Evolutionary conservation across 768 basidiomycete species (phyloP), one percentile per base, ranked within the genome.

Genomic region (Jaapia argillacea): DNA sequence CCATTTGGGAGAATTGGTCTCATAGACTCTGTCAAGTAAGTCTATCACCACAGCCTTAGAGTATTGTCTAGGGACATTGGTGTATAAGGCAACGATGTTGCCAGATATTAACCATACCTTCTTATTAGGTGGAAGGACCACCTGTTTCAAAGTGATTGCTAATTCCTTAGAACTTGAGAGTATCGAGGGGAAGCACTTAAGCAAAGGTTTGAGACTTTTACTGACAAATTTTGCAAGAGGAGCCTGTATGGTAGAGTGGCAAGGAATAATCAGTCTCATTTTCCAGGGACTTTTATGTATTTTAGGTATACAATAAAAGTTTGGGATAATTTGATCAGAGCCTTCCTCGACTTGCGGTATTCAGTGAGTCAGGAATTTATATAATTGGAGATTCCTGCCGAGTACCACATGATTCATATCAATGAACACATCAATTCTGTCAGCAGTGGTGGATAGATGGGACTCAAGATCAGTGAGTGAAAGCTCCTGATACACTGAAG

Each of bases 1-100:
- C n/a, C n/a, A n/a, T n/a, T n/a, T n/a, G n/a, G n/a, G n/a, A n/a
- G n/a, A n/a, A n/a, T n/a, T n/a, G n/a, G n/a, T n/a, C n/a, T n/a
- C n/a, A 16, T 41, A 27, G 42, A 42, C 36, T 18, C 51, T 46
- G 1, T 37, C 39, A 47, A 54, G 55, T 44, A 56, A 44, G 16
- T 52, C 42, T 5, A 25, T 18, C 5, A 54, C 49, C n/a, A 59
- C 52, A n/a, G 42, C 47, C 2, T 56, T 22, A 36, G 51, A 55
- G n/a, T 26, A 21, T 12, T 54, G 35, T 0, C 54, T 5, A 6
- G 55, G 47, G 4, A 62, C 50, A 35, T 60, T 59, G 0, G 62
- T 61, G 38, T 64, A 64, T 36, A 52, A 64, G 1, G 62, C 61
- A 7, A 61, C 59, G 33, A 64, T 55, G 48, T 64, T 62, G 23